These are phyloP conservation scores for Pseudotsuga menziesii DNA, from an alignment of 75 land plant genomes.

Conservation along the genomic window DNA sequence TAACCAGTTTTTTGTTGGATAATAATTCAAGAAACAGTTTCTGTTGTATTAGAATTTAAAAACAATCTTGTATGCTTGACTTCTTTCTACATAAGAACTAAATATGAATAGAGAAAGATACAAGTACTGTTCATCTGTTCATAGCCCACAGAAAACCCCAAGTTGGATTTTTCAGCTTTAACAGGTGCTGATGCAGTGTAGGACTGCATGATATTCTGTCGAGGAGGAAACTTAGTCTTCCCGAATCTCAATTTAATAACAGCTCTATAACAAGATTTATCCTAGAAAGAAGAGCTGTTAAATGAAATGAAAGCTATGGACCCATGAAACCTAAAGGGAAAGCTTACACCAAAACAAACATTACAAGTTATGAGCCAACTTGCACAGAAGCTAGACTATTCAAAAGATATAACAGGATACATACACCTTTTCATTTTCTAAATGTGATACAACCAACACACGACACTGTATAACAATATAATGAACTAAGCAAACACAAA, in stretches of 20 bases:
- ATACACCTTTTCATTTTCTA: neutral
- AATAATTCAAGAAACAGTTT: neutral
- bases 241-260: neutral
- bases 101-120: neutral
- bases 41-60: neutral
- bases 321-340: too few relatives aligned
- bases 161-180: neutral
- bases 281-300: neutral
- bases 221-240: neutral
- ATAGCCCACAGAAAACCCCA: neutral
- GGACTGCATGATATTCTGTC: neutral
- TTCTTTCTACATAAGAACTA: neutral
- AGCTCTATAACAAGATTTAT: neutral
- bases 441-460: neutral
- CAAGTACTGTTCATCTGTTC: neutral
- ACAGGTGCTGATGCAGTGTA: neutral
- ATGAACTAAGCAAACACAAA: neutral
- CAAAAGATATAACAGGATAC: too few relatives aligned
- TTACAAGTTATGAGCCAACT: too few relatives aligned
- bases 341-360: too few relatives aligned
- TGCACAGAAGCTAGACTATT: too few relatives aligned
- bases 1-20: neutral
- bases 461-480: neutral
- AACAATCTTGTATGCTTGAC: neutral
- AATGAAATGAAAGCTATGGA: too few relatives aligned